Conservation (phyloP, 2,329 filamentous ascomycete species). For the Pestalotiopsis sp. region DNA sequence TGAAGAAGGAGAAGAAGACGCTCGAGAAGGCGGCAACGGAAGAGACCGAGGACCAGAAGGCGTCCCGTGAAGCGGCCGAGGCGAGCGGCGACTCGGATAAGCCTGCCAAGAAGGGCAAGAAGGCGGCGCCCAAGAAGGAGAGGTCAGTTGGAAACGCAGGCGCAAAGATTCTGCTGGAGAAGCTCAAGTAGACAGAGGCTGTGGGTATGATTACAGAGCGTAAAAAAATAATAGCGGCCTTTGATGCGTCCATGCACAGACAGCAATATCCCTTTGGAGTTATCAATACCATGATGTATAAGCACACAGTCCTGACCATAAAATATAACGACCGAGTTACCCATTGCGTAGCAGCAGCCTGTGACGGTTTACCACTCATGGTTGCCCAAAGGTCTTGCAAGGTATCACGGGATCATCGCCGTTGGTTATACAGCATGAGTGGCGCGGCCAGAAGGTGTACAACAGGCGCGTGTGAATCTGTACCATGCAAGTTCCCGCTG, state of each 20-base stretch:
- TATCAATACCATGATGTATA: not conserved
- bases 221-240: not conserved
- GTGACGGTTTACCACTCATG: not conserved
- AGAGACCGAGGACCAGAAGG: conserved; percentile 57
- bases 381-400: not conserved
- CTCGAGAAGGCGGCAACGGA: conserved; percentile 69
- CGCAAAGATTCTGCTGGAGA: conserved; percentile 62
- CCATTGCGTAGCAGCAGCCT: not conserved
- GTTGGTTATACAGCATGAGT: not conserved
- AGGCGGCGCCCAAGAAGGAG: conserved; percentile 48
- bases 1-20: conserved; percentile 74
- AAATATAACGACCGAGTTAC: not conserved
- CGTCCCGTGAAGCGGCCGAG: conserved; percentile 52
- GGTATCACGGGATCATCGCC: not conserved
- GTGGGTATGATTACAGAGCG: not conserved
- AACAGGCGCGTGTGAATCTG: not conserved
- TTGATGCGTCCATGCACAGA: too few species aligned
- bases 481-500: not conserved
- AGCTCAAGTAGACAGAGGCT: conserved; percentile 40
- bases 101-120: conserved; percentile 63
- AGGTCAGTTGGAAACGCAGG: conserved; percentile 62
- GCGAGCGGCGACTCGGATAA: conserved; percentile 51
- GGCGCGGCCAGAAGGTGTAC: not conserved
- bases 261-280: not conserved
- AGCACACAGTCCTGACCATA: not conserved